Percentiles rank a stretch among this genome's conserved stretches.
Evolutionary conservation across 768 basidiomycete species (phyloP).

Genomic region (Tylopilus rubrobrunneus): DNA sequence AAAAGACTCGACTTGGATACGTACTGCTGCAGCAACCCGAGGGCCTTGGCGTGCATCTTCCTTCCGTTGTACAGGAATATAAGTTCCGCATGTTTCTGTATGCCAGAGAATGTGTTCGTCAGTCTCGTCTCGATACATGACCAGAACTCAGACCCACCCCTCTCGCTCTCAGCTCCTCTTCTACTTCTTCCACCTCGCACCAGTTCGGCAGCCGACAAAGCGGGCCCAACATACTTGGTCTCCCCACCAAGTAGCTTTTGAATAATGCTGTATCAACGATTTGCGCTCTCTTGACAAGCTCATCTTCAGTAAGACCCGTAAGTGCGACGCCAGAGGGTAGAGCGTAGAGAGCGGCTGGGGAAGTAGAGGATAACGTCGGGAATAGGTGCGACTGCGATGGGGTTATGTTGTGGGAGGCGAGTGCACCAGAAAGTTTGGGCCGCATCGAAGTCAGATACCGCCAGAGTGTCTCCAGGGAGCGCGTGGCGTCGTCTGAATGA

Average conservation of each 20-base stretch:
- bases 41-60: constrained; percentile 90
- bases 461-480: constrained; percentile 83
- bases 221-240: constrained; percentile 78
- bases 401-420: constrained; percentile 64
- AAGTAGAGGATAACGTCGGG: constrained; percentile 65
- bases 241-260: constrained; percentile 82
- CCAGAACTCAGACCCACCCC: constrained; percentile 49
- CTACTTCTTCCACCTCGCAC: constrained; percentile 95
- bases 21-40: constrained; percentile 81
- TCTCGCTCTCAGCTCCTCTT: constrained; percentile 75
- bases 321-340: constrained; percentile 71
- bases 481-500: constrained; percentile 51
- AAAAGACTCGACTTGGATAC: constrained; percentile 23
- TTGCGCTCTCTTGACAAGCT: constrained; percentile 85
- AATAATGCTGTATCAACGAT: constrained; percentile 94
- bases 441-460: constrained; percentile 87
- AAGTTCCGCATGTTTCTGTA: constrained; percentile 86
- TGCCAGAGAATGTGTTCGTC: background rate
- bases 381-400: constrained; percentile 66
- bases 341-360: constrained; percentile 70
- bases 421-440: constrained; percentile 77
- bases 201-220: constrained; percentile 91
- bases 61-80: constrained; percentile 91
- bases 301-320: constrained; percentile 70
- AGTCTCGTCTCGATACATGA: background rate